Conservation (phyloP, 768 basidiomycete genomes). For the Leccinellum luteum region DNA sequence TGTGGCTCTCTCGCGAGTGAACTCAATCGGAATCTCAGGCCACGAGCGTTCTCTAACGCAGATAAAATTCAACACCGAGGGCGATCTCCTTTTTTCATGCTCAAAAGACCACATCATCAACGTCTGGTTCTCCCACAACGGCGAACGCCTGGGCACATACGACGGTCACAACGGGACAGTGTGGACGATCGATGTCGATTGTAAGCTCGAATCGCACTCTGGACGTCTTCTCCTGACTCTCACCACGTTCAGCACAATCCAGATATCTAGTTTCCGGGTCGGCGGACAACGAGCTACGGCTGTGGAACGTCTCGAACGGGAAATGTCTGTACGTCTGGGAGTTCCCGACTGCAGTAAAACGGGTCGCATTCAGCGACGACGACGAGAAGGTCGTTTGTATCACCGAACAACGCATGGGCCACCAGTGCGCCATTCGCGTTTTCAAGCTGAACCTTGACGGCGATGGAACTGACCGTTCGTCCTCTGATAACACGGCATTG, state of each 20-base stretch:
- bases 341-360: constrained; percentile 96
- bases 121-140: constrained; percentile 97
- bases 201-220: constrained; percentile 48
- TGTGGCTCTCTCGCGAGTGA: constrained; percentile 1
- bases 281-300: constrained; percentile 88
- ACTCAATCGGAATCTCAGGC: constrained; percentile 48
- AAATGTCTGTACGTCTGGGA: constrained; percentile 96
- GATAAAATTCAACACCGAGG: constrained; percentile 96
- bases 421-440: constrained; percentile 86
- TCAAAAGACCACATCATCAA: constrained; percentile 96
- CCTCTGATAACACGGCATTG: neutral
- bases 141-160: constrained; percentile 95
- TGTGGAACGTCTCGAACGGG: constrained; percentile 88
- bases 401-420: constrained; percentile 96
- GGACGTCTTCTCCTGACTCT: neutral
- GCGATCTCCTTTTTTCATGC: constrained; percentile 92
- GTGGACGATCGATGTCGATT: constrained; percentile 96
- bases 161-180: constrained; percentile 94
- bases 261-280: constrained; percentile 86
- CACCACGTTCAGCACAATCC: constrained; percentile 59
- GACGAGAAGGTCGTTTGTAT: constrained; percentile 85
- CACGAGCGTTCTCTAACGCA: constrained; percentile 97
- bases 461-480: constrained; percentile 80
- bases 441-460: constrained; percentile 83
- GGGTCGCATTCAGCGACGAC: constrained; percentile 88